Conservation (phyloP, 208 protist species). For the Trypanosoma scelopori region DNA sequence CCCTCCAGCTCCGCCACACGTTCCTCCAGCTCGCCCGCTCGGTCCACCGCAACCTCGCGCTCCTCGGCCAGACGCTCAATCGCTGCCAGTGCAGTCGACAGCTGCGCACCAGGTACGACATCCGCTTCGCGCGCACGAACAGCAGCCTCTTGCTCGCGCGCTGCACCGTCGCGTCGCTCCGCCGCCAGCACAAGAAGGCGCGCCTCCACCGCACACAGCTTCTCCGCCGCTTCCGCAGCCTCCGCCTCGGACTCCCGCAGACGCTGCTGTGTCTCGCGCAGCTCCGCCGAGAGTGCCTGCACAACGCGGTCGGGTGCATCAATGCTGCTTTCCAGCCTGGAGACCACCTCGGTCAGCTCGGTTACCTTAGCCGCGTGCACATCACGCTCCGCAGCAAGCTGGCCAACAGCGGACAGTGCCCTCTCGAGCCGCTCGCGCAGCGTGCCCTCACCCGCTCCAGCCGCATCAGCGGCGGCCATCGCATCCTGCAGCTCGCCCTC, state of each 20-base stretch:
- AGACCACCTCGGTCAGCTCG: conserved; percentile 8
- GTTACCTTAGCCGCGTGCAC: conserved; percentile 9
- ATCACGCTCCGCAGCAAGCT: conserved; percentile 17
- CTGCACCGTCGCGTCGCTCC: background rate
- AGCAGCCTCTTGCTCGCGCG: conserved; percentile 3
- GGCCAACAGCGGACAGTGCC: conserved; percentile 18
- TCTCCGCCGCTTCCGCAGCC: conserved; percentile 16
- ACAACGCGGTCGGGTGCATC: background rate
- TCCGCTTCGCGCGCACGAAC: conserved; percentile 4
- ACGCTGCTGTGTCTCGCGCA: conserved; percentile 19
- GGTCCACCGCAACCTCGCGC: conserved; percentile 17
- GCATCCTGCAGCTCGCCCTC: background rate
- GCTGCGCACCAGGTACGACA: conserved; percentile 8
- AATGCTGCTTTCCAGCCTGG: conserved; percentile 1
- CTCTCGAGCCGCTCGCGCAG: conserved; percentile 24
- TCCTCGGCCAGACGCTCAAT: conserved; percentile 30
- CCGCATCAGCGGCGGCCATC: background rate
- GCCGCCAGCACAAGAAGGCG: conserved; percentile 3
- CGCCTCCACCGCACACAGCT: conserved; percentile 20
- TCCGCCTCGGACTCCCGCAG: conserved; percentile 25
- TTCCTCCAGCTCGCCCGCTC: conserved; percentile 20
- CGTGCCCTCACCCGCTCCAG: conserved; percentile 10
- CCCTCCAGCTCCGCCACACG: conserved; percentile 26
- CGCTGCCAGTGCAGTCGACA: conserved; percentile 24
- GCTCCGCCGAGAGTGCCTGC: conserved; percentile 14